Percentiles rank a stretch among this genome's conserved stretches.
phyloP scores from a whole-genome alignment of 768 basidiomycete genomes.

The Mycena rebaudengoi region DNA sequence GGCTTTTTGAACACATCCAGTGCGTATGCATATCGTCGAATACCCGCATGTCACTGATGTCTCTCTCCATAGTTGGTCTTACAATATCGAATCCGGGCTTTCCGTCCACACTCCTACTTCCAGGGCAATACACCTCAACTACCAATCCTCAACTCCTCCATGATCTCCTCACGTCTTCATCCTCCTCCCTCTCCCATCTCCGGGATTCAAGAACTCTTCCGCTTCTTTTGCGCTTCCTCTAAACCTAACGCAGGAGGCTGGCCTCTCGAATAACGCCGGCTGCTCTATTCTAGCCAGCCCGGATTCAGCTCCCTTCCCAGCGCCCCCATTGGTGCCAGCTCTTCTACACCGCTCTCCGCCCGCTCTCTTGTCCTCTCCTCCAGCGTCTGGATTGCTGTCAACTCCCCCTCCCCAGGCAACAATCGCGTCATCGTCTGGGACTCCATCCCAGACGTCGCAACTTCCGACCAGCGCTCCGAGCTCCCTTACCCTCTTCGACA shows the following conservation, averaged over 20 bases:
- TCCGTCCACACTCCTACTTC: constrained; percentile 60
- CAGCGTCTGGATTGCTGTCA: constrained; percentile 64
- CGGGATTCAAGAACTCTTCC: constrained; percentile 63
- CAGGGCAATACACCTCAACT: constrained; percentile 68
- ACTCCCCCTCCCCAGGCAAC: constrained; percentile 44
- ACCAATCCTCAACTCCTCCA: constrained; percentile 69
- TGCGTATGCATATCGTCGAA: constrained; percentile 25
- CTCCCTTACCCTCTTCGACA: constrained; percentile 18
- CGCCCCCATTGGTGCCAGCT: constrained; percentile 42
- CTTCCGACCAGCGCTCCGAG: constrained; percentile 46
- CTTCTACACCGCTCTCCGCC: constrained; percentile 51
- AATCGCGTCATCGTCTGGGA: constrained; percentile 68
- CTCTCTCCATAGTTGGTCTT: constrained; percentile 60
- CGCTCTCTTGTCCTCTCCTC: constrained; percentile 64
- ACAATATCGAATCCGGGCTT: constrained; percentile 59
- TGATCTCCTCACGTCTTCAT: constrained; percentile 61
- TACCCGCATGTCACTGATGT: not conserved
- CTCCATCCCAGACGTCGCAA: constrained; percentile 66
- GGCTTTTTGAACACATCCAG: constrained; percentile 70
- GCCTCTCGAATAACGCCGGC: constrained; percentile 59
- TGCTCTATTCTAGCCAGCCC: constrained; percentile 63
- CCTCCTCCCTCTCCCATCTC: constrained; percentile 57
- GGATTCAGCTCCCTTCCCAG: constrained; percentile 57
- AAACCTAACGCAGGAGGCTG: constrained; percentile 62
- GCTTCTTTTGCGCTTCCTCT: constrained; percentile 58